Base-by-base conservation (phyloP, 163 green algal genomes). In the Chlamydomonas reinhardtii region DNA sequence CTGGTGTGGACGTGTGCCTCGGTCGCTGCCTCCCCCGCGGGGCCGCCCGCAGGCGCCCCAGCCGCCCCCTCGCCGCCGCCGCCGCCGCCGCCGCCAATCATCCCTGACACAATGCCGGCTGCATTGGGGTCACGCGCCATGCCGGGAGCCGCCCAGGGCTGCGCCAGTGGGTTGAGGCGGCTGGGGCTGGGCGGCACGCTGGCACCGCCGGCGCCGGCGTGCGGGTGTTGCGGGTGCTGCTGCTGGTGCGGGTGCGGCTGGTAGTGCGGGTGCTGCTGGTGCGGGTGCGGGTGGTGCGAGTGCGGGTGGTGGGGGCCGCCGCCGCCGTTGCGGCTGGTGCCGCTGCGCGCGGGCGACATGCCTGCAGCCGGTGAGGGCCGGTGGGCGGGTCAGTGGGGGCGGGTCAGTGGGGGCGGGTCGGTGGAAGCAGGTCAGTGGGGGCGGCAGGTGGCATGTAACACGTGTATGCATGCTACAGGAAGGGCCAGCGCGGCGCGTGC, bases 101-200 rank as follows among this genome's bases (percentile, higher is more conserved):
- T 66, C 4, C 68, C 79, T 0, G 39, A 31, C 31, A 76, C 48
- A 17, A 76, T 22, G 43, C 77, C 79, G 24, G 66, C 48, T 4
- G 79, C 32, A 54, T 73, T 61, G 68, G 68, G 66, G 34, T 77
- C 70, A 12, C 56, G 70, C 15, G 70, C 6, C 80, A 79, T 73
- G 70, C 78, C 81, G 61, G 83, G 83, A 35, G 74, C 74, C 1
- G 61, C 32, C 83, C 83, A 89, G 83, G 83, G 83, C 83, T 89
- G 83, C 1, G 83, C 83, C 64, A 89, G 64, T 19, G 83, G 83
- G 74, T 89, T 89, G 48, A 89, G 83, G 20, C 74, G 83, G 20
- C 74, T 84, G 43, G 83, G 83, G 74, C 83, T 89, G 32, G 74
- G 74, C 15, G 83, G 83, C 54, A 66, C 34, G 43, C 72, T 27